Percentiles rank a stretch among this genome's conserved stretches.
These are phyloP conservation scores for Rutstroemia sydowiana DNA, from an alignment of 2,329 filamentous ascomycete species.

Conservation along the genomic window DNA sequence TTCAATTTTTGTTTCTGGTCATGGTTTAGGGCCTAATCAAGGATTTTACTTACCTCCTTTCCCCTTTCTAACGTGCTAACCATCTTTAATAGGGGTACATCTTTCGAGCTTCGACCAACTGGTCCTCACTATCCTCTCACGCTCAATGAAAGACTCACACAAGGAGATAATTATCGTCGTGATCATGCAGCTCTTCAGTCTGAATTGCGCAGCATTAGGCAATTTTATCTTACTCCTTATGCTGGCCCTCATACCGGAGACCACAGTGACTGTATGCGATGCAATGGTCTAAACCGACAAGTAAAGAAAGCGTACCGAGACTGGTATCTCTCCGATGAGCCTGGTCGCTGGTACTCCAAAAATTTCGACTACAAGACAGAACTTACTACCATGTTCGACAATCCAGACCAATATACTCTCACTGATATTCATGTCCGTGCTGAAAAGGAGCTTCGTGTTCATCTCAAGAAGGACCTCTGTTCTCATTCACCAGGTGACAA, in stretches of 20 bases:
- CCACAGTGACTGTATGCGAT: slow-evolving; percentile 21
- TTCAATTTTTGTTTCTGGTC: no score
- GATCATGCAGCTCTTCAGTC: slow-evolving; percentile 18
- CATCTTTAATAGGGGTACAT: slow-evolving; percentile 1
- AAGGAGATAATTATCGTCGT: slow-evolving; percentile 19
- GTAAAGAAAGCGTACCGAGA: slow-evolving; percentile 22
- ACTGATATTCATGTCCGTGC: slow-evolving; percentile 21
- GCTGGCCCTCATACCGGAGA: slow-evolving; percentile 18
- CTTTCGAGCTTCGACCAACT: slow-evolving; percentile 6
- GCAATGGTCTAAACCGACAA: slow-evolving; percentile 18
- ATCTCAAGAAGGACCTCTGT: slow-evolving; percentile 22
- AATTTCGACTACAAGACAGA: slow-evolving; percentile 16
- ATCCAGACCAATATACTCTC: slow-evolving; percentile 14
- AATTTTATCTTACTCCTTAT: slow-evolving; percentile 13
- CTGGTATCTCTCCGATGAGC: slow-evolving; percentile 23
- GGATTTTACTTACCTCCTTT: no score
- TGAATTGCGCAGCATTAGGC: slow-evolving; percentile 11
- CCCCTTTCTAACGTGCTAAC: no score
- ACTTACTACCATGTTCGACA: slow-evolving; percentile 19
- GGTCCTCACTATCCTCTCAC: slow-evolving; percentile 18
- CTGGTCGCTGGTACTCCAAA: slow-evolving; percentile 19
- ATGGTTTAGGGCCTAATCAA: no score
- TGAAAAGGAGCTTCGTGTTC: slow-evolving; percentile 18
- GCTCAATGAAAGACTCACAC: slow-evolving; percentile 19
- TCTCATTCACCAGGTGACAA: slow-evolving; percentile 10